These are phyloP conservation scores for Pleoardoris graminearum DNA, from an alignment of 2,329 filamentous ascomycete genomes.

Conservation along the genomic window DNA sequence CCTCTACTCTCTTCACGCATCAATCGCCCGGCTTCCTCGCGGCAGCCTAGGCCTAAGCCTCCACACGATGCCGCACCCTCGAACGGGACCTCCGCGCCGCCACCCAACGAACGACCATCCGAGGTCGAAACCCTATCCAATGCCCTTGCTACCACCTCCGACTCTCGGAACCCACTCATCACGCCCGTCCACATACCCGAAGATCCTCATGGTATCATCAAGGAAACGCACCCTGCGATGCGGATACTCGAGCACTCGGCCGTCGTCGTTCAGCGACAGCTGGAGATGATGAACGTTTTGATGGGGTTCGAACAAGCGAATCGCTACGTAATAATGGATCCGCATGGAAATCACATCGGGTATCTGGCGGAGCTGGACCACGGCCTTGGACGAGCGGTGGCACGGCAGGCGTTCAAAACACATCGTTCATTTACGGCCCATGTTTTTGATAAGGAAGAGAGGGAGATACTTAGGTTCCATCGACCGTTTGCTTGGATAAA, in stretches of 20 bases:
- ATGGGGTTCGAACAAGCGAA: slow-evolving; percentile 70
- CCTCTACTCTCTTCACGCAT: slow-evolving; percentile 15
- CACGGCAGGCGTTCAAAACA: slow-evolving; percentile 63
- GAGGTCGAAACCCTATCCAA: slow-evolving; percentile 49
- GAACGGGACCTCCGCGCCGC: slow-evolving; percentile 12
- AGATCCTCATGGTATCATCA: slow-evolving; percentile 63
- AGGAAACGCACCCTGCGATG: slow-evolving; percentile 60
- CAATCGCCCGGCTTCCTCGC: slow-evolving; percentile 13
- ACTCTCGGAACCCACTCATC: slow-evolving; percentile 56
- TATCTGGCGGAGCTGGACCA: slow-evolving; percentile 67
- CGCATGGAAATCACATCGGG: slow-evolving; percentile 64
- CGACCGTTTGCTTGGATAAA: slow-evolving; percentile 67
- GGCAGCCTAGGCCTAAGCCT: slow-evolving; percentile 7
- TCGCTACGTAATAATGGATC: slow-evolving; percentile 67
- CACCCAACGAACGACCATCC: slow-evolving; percentile 26
- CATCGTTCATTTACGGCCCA: slow-evolving; percentile 67
- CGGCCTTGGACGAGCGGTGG: slow-evolving; percentile 59
- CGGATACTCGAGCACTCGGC: slow-evolving; percentile 63
- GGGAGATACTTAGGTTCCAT: slow-evolving; percentile 64
- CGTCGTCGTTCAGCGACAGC: slow-evolving; percentile 64
- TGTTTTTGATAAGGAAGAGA: slow-evolving; percentile 64
- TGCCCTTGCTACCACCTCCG: slow-evolving; percentile 48
- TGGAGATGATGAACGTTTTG: slow-evolving; percentile 69
- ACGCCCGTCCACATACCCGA: slow-evolving; percentile 65
- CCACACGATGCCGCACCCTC: too few relatives aligned